Evolutionary conservation across 495 filamentous ascomycete genomes (phyloP), one percentile per base, ranked within the genome.

Genomic region (Lepidopterella palustris): DNA sequence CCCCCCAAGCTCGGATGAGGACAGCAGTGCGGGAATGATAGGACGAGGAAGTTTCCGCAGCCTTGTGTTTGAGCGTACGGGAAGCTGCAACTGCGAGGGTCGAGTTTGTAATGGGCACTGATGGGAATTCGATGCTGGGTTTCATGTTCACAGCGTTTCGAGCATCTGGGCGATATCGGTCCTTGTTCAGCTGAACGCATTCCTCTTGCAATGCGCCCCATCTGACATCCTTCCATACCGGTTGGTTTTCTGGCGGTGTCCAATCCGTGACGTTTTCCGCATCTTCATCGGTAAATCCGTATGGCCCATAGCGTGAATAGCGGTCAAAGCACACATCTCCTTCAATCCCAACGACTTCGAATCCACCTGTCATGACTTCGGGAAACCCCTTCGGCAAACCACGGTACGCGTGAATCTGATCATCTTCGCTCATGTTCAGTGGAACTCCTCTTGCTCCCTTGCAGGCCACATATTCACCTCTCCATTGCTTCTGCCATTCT

Each of bases 171-270:
- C 68, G 68, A 55, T 78, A 93, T 13, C 89, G 81, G 32, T 79
- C 77, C 45, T 77, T 73, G 67, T 95, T 95, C 39, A 70, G 69
- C 50, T 79, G 67, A 0, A 81, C 52, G 61, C 90, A 96, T 15
- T 79, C 64, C 15, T 78, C 66, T 68, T 92, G 88, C 4, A 95
- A 72, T 3, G 77, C 61, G 8, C 84, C 82, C 90, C 90, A 96
- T 53, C 82, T 75, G 23, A 90, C 80, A 0, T 72, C 72, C 26
- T 82, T 74, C 88, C 88, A 93, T 15, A 84, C 71, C 1, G n/a
- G 59, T 47, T 67, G 63, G 51, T 74, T 72, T 5, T 70, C 68
- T 11, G 74, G n/a, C n/a, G n/a, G n/a, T n/a, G n/a, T n/a, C 62
- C 63, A 47, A 23, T 65, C 20, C n/a, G n/a, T n/a, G 5, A 72